These are phyloP conservation scores for Hypoxylon sp. DNA, from an alignment of 2,329 filamentous ascomycete genomes.

Conservation along the genomic window DNA sequence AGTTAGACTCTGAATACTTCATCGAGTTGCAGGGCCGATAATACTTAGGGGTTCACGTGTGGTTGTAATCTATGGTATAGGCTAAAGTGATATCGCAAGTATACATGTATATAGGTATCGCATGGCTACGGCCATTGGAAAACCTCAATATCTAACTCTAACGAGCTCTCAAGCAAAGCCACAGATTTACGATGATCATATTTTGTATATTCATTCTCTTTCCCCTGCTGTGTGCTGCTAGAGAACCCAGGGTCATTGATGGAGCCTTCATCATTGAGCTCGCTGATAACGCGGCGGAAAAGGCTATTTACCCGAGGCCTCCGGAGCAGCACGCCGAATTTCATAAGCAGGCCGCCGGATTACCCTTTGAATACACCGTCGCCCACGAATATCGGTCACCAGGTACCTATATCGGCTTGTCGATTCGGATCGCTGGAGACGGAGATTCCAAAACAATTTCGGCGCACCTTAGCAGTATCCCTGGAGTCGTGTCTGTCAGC, in stretches of 20 bases:
- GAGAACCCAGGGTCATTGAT: conserved; percentile 16
- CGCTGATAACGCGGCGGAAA: background rate
- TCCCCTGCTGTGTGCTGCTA: conserved; percentile 11
- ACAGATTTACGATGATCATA: too few relatives aligned
- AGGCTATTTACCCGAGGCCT: background rate
- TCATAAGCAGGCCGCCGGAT: conserved; percentile 7
- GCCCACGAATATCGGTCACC: conserved; percentile 30
- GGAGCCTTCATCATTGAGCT: conserved; percentile 35
- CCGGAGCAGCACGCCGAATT: conserved; percentile 22
- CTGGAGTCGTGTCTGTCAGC: conserved; percentile 34
- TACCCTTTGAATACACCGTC: conserved; percentile 29
- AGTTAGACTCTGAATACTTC: conserved; percentile 18
- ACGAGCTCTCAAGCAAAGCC: too few relatives aligned
- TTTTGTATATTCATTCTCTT: too few relatives aligned
- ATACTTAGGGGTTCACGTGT: background rate
- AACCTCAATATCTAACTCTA: too few relatives aligned
- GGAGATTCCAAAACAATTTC: conserved; percentile 1
- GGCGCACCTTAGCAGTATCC: conserved; percentile 13
- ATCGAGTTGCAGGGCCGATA: background rate
- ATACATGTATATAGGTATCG: conserved; percentile 22
- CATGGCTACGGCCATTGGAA: too few relatives aligned
- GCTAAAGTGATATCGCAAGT: conserved; percentile 27
- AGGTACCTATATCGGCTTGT: conserved; percentile 31
- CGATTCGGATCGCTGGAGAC: conserved; percentile 17
- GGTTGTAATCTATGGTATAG: conserved; percentile 23